A percentile compares a stretch with the other conserved stretches of the same genome.
phyloP scores from a whole-genome alignment of 305 asterid genomes.

The Withania somnifera region DNA sequence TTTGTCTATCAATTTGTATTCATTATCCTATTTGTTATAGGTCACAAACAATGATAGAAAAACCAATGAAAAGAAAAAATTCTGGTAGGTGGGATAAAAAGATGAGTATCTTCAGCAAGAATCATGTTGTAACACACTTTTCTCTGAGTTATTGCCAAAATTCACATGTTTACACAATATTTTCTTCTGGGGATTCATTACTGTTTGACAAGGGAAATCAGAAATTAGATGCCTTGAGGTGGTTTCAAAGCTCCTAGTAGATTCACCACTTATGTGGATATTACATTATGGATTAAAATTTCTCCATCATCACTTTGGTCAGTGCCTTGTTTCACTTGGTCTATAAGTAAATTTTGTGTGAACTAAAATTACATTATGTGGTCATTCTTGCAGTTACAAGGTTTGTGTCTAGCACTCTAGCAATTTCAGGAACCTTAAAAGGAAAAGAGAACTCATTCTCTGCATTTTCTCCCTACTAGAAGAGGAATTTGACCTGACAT shows the following conservation, averaged over 20 bases:
- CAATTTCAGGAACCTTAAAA: neutral
- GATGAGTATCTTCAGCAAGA: neutral
- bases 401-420: neutral
- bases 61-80: neutral
- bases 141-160: neutral
- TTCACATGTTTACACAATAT: neutral
- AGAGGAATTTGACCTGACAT: neutral
- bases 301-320: neutral
- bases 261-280: neutral
- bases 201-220: neutral
- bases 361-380: neutral
- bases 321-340: neutral
- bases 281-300: neutral
- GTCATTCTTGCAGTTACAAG: neutral
- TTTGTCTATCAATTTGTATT: neutral
- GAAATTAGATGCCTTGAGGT: neutral
- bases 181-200: neutral
- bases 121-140: neutral
- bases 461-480: neutral
- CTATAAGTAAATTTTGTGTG: neutral
- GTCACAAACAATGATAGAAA: neutral
- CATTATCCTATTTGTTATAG: neutral
- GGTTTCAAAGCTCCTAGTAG: neutral
- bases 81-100: neutral
- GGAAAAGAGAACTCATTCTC: neutral